Conservation (phyloP, 139 green algal species). For the Chlorella sp. region DNA sequence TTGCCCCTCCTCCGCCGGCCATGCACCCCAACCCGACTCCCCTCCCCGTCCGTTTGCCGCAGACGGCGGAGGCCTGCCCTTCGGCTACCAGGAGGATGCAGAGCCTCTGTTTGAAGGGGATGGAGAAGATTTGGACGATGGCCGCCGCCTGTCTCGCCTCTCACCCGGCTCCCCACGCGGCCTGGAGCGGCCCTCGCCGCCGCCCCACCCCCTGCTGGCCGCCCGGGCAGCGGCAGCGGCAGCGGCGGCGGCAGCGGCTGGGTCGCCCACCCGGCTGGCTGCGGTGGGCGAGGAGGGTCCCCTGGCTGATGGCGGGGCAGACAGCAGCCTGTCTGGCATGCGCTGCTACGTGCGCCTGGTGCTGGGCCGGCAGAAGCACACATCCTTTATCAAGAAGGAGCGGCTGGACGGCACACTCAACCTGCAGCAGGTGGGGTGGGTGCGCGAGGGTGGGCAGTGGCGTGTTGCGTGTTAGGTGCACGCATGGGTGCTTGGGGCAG, state of each 20-base stretch:
- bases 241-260: background rate
- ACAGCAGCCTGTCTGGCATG: background rate
- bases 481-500: background rate
- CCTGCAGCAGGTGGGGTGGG: constrained; percentile 16
- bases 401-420: background rate
- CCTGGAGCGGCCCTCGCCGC: too few species aligned
- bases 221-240: background rate
- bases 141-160: too few species aligned
- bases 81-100: too few species aligned
- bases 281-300: background rate
- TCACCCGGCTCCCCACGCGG: too few species aligned
- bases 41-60: too few species aligned
- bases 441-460: background rate
- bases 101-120: too few species aligned
- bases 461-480: background rate
- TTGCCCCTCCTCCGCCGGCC: too few species aligned
- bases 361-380: constrained; percentile 32
- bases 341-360: constrained; percentile 15
- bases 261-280: background rate
- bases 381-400: background rate
- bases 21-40: too few species aligned
- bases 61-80: too few species aligned
- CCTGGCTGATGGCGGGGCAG: too few species aligned
- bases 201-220: too few species aligned
- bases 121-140: too few species aligned